phyloP scores from a whole-genome alignment of 1,284 basidiomycete species.

The Rhodotorula sp. region DNA sequence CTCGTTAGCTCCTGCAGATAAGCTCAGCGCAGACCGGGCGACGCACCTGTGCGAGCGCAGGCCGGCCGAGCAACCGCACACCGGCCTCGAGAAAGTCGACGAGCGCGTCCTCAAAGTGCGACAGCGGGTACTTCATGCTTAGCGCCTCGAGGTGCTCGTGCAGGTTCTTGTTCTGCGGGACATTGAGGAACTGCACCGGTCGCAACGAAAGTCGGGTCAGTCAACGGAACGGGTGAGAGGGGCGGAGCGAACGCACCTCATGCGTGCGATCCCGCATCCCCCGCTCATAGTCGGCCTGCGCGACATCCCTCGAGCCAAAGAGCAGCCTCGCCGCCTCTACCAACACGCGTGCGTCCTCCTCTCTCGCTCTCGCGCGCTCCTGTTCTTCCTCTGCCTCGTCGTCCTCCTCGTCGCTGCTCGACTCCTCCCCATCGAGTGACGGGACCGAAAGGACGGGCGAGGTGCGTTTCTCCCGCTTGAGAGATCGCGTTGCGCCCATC shows the following conservation, averaged over 20 bases:
- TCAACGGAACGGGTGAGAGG: not conserved
- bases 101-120: slow-evolving; percentile 32
- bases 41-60: slow-evolving; percentile 32
- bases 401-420: slow-evolving; percentile 9
- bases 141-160: slow-evolving; percentile 33
- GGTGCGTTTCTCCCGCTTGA: not conserved
- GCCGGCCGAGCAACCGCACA: slow-evolving; percentile 27
- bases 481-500: not conserved
- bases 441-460: too few relatives aligned
- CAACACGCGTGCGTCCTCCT: slow-evolving; percentile 15
- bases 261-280: slow-evolving; percentile 40
- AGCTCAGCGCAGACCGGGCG: not conserved
- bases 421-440: not conserved
- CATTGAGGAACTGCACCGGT: slow-evolving; percentile 37
- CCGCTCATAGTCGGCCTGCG: slow-evolving; percentile 42
- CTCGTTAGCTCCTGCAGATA: not conserved
- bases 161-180: slow-evolving; percentile 15
- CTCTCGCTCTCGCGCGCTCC: slow-evolving; percentile 15
- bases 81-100: slow-evolving; percentile 37
- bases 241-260: slow-evolving; percentile 31
- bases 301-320: slow-evolving; percentile 36
- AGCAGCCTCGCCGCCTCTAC: slow-evolving; percentile 32
- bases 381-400: slow-evolving; percentile 14
- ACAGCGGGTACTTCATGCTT: slow-evolving; percentile 35
- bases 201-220: too few relatives aligned